Percentiles rank a stretch among this genome's conserved stretches.
These are phyloP conservation scores for Basidiobolus meristosporus DNA, from an alignment of 371 early-diverging fungal species.

Conservation along the genomic window DNA sequence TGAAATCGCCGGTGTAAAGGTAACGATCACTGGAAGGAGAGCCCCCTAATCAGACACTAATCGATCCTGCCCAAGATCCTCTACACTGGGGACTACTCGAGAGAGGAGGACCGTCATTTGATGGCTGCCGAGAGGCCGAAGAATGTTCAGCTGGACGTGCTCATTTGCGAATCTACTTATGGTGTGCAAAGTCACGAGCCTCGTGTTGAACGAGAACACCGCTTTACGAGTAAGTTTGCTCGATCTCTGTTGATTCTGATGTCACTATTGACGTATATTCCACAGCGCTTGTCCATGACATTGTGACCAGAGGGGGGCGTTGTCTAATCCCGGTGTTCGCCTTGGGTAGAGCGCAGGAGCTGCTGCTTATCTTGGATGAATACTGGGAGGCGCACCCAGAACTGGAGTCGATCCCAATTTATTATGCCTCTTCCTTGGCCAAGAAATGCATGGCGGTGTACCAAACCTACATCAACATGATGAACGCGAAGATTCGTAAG, in stretches of 20 bases:
- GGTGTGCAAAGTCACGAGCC: slow-evolving; percentile 98
- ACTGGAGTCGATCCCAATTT: slow-evolving; percentile 91
- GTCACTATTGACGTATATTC: not conserved
- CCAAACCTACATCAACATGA: slow-evolving; percentile 99
- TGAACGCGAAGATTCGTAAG: slow-evolving; percentile 93
- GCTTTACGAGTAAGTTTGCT: slow-evolving; percentile 55
- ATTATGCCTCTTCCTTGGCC: slow-evolving; percentile 95
- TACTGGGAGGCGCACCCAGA: slow-evolving; percentile 96
- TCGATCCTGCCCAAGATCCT: slow-evolving; percentile 26
- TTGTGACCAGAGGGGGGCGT: slow-evolving; percentile 91
- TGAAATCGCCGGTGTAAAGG: slow-evolving; percentile 90
- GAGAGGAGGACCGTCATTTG: slow-evolving; percentile 99
- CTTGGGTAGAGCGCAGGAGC: slow-evolving; percentile 97
- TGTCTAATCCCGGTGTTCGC: slow-evolving; percentile 99
- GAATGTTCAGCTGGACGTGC: slow-evolving; percentile 64
- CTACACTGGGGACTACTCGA: slow-evolving; percentile 99
- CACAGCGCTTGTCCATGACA: slow-evolving; percentile 60
- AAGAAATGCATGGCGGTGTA: slow-evolving; percentile 98
- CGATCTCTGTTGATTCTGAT: not conserved
- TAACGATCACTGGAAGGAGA: slow-evolving; percentile 2
- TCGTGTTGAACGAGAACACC: slow-evolving; percentile 83
- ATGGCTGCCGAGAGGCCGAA: slow-evolving; percentile 96
- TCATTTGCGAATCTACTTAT: slow-evolving; percentile 98
- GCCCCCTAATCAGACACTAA: not conserved
- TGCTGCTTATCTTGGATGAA: slow-evolving; percentile 97